Evolutionary conservation across 495 filamentous ascomycete genomes (phyloP), one percentile per base, ranked within the genome.

Genomic region (Penicillium daleae): DNA sequence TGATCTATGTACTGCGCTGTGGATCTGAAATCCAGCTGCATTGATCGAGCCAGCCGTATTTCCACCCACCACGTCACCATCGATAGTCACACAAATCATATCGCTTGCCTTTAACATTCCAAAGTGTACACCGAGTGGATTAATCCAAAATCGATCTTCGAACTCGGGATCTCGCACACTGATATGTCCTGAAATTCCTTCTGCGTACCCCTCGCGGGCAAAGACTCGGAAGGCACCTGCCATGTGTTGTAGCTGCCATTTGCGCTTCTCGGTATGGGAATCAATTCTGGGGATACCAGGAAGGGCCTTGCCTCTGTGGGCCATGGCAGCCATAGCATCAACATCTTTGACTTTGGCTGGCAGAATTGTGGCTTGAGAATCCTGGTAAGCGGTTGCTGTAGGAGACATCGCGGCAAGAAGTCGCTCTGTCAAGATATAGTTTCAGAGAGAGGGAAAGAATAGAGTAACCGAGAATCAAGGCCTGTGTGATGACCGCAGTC

Each of bases 171-270:
- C 87, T 24, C 86, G 79, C 15, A 90, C 84, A 4, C 80, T 84
- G 65, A 91, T 89, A 70, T 90, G 87, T 0, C 87, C 87, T 4
- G 80, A 78, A 66, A 87, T 83, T 29, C 88, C 87, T 71, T 90
- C 86, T n/a, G 82, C 85, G 71, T 83, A 89, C 29, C 85, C 84
- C 57, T 76, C 75, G 33, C 82, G 76, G 0, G 85, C 81, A 63
- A 87, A 87, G 52, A 82, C 69, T 21, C 84, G 80, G 66, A 89
- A 89, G 6, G 80, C 83, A 3, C 81, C 86, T 2, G 85, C 84
- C 74, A 87, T 78, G 60, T 85, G 84, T 63, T 88, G 82, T 61
- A 88, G 89, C 27, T 83, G 76, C 70, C 85, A 87, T 39, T 80
- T 59, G 9, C 87, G 79, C 71, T 88, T 84, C 21, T 86, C 83